Conservation (phyloP, 305 asterid species). For the Fraxinus ornus region DNA sequence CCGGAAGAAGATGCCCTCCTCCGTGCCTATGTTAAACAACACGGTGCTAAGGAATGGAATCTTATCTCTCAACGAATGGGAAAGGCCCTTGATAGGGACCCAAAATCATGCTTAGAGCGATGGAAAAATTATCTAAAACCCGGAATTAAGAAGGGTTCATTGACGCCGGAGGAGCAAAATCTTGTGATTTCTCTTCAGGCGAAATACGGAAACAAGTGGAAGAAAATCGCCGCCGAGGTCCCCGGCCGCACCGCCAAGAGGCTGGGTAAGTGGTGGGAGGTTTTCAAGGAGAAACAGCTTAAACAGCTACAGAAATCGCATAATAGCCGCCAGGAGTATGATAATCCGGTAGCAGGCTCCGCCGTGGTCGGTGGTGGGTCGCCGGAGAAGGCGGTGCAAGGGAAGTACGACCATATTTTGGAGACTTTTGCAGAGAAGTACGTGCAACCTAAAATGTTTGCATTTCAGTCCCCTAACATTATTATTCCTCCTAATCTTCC, state of each 20-base stretch:
- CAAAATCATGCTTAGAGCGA: conserved; percentile 71
- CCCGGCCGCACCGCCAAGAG: conserved; percentile 88
- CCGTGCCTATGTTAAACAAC: conserved; percentile 74
- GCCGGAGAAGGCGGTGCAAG: conserved; percentile 54
- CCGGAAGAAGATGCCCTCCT: conserved; percentile 85
- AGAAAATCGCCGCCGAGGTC: conserved; percentile 75
- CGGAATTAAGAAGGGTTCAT: conserved; percentile 67
- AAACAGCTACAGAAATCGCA: conserved; percentile 56
- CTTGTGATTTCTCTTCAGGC: conserved; percentile 69
- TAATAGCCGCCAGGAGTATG: conserved; percentile 25
- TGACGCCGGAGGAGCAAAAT: conserved; percentile 64
- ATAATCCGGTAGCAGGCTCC: conserved; percentile 26
- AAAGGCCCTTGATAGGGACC: conserved; percentile 59
- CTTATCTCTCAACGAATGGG: conserved; percentile 69
- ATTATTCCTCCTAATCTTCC: conserved; percentile 29
- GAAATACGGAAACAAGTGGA: conserved; percentile 82
- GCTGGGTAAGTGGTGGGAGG: conserved; percentile 94
- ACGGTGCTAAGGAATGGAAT: conserved; percentile 81
- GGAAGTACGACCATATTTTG: conserved; percentile 70
- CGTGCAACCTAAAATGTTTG: conserved; percentile 58
- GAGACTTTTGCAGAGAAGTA: conserved; percentile 82
- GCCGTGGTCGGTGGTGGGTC: conserved; percentile 33
- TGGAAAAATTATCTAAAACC: conserved; percentile 86
- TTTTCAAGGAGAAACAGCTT: conserved; percentile 77
- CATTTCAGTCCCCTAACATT: conserved; percentile 35